Evolutionary conservation across 1,139 yeast species (phyloP), one percentile per base, ranked within the genome.

Genomic region (Magnusiomyces suaveolens): DNA sequence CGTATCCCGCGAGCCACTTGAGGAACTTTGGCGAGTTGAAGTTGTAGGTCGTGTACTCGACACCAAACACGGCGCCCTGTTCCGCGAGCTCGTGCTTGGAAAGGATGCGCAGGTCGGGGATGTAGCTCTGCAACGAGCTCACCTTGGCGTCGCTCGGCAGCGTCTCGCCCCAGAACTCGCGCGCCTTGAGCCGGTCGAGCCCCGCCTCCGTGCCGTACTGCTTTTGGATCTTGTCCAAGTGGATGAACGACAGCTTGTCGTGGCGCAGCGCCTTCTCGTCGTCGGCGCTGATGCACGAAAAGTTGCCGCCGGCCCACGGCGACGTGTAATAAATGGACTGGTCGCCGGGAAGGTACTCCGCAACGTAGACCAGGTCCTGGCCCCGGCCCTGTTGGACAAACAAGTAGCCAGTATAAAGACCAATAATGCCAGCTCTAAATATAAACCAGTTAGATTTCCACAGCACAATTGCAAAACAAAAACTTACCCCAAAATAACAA

Each of bases 341-440:
- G 61, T 82, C 86, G 2, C 86, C 86, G 0, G 86, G 85, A 43
- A 80, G 66, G 60, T 72, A 75, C 60, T 79, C 76, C 1, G 82
- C 85, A 24, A 82, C 61, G 8, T 84, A 75, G 2, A 80, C 74
- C 59, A 84, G 75, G 21, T 78, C 72, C 3, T 66, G 56, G 0
- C 80, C 78, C 4, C 68, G 59, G 8, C 78, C 75, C 1, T 75
- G 75, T 14, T 72, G 70, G 26, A 76, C 71, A 29, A 81, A 70
- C 50, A 81, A 72, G 53, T 75, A 72, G 54, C 75, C 84, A 1
- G 81, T 75, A 50, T 89, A 84, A 60, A 86, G 75, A 36, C 94
- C 94, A 55, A 82, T 72, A 48, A 85, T 81, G 21, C 95, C 95
- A 2, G 87, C 75, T 12, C 87, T 74, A 38, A 32, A 48, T 29